Evolutionary conservation across 2,329 filamentous ascomycete species (phyloP), one percentile per base, ranked within the genome.

Genomic region (Xenoacremonium recifei): DNA sequence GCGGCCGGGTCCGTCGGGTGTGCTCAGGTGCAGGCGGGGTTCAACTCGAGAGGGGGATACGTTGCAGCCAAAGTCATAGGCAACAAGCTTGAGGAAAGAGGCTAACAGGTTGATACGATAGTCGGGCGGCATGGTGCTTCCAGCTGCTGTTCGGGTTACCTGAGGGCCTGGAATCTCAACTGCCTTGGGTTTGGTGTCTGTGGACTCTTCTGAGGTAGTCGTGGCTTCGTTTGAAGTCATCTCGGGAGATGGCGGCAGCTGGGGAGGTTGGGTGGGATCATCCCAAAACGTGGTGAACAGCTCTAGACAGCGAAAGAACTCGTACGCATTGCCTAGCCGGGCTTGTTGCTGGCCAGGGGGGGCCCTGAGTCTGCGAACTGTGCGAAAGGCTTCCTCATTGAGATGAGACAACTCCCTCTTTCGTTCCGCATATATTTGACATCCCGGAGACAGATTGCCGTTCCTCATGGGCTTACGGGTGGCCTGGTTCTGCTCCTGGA

Each of bases 11-110:
- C 50, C 57, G 42, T 57, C 51, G 3, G 64, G 59, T n/a, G 68
- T 68, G 36, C 65, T 67, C 38, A 84, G 60, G 34, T 82, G 73
- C 16, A 85, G 66, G 3, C 81, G 72, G 9, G 81, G 81, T 52
- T 85, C 81, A 18, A 70, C 67, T 30, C 80, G 73, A 13, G 80
- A 67, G 19, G 74, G 68, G 3, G 71, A 68, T 36, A 82, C 75
- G 50, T 76, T 84, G 61, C 81, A 84, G 37, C 79, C 77, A 60
- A 84, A 85, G 48, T 84, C 80, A 54, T 84, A 85, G 15, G 79
- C 73, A 13, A 85, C 73, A 4, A 85, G 71, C 59, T 84, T 84
- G 42, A 84, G 61, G 42, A 84, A 84, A 25, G 80, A 73, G 3
- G 73, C 70, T 11, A 81, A 51, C n/a, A 84, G 66, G 40, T 71